Percentiles rank a stretch among this genome's conserved stretches.
These are phyloP conservation scores for Pseudogymnoascus sp. DNA, from an alignment of 2,329 filamentous ascomycete species.

Conservation along the genomic window DNA sequence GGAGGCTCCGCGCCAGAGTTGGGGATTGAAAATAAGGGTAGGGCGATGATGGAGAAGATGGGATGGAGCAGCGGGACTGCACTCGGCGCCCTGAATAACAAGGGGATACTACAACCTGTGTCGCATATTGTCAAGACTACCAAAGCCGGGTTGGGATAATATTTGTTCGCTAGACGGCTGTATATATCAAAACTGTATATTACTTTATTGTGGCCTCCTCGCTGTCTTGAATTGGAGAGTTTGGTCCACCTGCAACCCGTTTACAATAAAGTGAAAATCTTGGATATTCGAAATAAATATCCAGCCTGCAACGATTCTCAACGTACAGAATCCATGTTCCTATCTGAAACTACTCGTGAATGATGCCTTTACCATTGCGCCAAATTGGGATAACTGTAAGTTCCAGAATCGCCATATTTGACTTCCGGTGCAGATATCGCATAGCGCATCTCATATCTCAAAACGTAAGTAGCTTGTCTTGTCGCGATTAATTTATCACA, in stretches of 20 bases:
- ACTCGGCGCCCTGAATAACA: slow-evolving; percentile 72
- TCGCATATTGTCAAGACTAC: slow-evolving; percentile 78
- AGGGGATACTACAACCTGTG: slow-evolving; percentile 81
- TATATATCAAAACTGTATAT: slow-evolving; percentile 8
- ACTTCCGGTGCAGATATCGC: neutral
- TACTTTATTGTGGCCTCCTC: neutral
- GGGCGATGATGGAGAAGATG: slow-evolving; percentile 92
- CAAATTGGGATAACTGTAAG: neutral
- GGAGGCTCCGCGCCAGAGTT: slow-evolving; percentile 80
- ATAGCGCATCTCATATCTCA: neutral
- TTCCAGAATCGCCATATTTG: neutral
- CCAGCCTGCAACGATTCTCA: neutral
- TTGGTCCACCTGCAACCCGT: neutral
- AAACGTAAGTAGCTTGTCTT: neutral
- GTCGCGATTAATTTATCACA: neutral
- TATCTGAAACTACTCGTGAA: neutral
- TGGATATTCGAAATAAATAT: neutral
- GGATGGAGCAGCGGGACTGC: slow-evolving; percentile 86
- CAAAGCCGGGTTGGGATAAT: slow-evolving; percentile 68
- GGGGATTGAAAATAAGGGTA: slow-evolving; percentile 71
- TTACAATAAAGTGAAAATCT: neutral
- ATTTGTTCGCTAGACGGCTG: neutral
- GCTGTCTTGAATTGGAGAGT: neutral
- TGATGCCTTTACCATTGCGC: neutral
- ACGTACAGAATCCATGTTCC: neutral